phyloP scores from a whole-genome alignment of 2,329 filamentous ascomycete genomes.

The Pyrenophora tritici-repentis region DNA sequence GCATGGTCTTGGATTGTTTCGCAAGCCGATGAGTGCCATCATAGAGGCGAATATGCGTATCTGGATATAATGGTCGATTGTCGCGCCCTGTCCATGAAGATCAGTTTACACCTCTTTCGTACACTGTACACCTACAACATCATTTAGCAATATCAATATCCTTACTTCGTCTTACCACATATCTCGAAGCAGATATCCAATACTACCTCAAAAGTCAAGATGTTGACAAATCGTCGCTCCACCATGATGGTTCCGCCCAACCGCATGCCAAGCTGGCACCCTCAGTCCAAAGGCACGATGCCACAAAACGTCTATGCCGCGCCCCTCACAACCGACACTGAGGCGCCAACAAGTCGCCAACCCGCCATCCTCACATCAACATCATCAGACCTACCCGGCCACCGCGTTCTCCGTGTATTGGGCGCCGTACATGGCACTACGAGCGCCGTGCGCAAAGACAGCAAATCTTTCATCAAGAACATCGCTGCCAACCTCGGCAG shows the following conservation, averaged over 20 bases:
- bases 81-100: constrained; percentile 7
- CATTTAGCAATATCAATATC: not conserved
- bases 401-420: constrained; percentile 32
- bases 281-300: constrained; percentile 23
- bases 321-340: constrained; percentile 25
- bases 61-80: constrained; percentile 24
- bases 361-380: constrained; percentile 38
- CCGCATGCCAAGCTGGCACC: constrained; percentile 33
- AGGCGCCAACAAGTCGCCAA: constrained; percentile 33
- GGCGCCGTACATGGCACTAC: constrained; percentile 42
- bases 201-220: constrained; percentile 13
- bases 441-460: constrained; percentile 40
- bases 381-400: constrained; percentile 32
- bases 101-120: not conserved
- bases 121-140: not conserved
- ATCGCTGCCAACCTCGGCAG: constrained; percentile 24
- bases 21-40: constrained; percentile 17
- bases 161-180: not conserved
- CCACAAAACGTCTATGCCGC: constrained; percentile 12
- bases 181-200: not conserved
- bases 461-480: constrained; percentile 42
- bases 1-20: constrained; percentile 35
- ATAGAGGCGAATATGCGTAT: not conserved
- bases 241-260: constrained; percentile 40
- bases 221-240: constrained; percentile 46